Percentiles rank a stretch among this genome's conserved stretches.
Evolutionary conservation across 805 yeast species (phyloP).

Genomic region (Maudiozyma barnettii): DNA sequence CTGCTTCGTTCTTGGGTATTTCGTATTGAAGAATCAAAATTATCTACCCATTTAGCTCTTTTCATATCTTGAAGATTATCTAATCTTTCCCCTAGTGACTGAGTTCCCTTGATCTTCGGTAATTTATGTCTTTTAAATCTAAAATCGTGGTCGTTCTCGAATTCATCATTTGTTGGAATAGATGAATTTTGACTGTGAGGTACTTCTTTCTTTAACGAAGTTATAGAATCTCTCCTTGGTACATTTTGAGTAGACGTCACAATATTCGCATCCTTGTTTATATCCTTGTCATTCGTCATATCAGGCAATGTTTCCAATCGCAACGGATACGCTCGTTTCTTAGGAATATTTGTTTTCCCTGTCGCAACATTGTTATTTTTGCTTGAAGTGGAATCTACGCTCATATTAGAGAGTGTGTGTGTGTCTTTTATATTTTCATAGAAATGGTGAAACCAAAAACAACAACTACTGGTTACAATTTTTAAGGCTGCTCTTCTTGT

Average conservation of each 20-base stretch:
- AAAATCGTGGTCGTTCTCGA: constrained; percentile 26
- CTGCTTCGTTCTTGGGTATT: background rate
- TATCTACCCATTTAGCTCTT: constrained; percentile 26
- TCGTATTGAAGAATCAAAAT: constrained; percentile 25
- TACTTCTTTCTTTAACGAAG: background rate
- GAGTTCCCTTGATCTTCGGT: constrained; percentile 16
- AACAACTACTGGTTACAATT: background rate
- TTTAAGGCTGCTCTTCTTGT: background rate
- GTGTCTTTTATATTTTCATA: too few species aligned
- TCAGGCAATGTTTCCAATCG: constrained; percentile 20
- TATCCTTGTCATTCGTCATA: background rate
- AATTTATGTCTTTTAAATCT: constrained; percentile 26
- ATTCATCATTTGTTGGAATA: constrained; percentile 5
- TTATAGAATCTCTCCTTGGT: background rate
- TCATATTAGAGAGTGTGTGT: background rate
- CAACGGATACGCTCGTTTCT: constrained; percentile 16
- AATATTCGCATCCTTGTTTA: background rate
- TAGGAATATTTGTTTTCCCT: background rate
- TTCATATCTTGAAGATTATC: constrained; percentile 23
- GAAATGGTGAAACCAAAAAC: too few species aligned
- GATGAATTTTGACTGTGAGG: background rate
- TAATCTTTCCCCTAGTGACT: constrained; percentile 24
- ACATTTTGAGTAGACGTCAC: background rate
- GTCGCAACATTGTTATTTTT: background rate
- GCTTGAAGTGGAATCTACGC: background rate